Evolutionary conservation across 805 yeast species (phyloP).

Genomic region (Middelhovenomyces tepae): DNA sequence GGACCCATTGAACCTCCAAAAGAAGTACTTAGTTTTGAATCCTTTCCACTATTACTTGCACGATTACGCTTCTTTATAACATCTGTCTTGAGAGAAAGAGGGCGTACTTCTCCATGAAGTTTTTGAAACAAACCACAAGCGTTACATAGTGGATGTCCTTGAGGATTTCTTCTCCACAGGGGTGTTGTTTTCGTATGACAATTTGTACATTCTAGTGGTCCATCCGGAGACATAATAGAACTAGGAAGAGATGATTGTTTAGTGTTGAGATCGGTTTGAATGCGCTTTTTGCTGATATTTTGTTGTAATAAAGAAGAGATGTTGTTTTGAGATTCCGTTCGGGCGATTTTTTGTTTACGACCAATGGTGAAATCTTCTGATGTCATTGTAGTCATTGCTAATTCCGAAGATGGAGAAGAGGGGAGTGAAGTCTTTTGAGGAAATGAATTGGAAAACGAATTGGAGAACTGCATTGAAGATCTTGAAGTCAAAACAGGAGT

Average conservation of each 20-base stretch:
- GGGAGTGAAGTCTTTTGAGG: no score
- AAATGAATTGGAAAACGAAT: no score
- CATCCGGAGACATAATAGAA: constrained; percentile 1
- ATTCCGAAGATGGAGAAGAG: no score
- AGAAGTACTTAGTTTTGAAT: constrained; percentile 3
- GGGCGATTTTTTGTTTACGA: constrained; percentile 8
- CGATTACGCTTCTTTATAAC: constrained; percentile 91
- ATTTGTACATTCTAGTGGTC: constrained; percentile 53
- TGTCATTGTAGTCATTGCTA: no score
- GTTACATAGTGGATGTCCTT: constrained; percentile 90
- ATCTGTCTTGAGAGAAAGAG: constrained; percentile 86
- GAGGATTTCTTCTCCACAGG: constrained; percentile 88
- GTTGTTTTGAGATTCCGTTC: not conserved
- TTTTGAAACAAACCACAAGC: constrained; percentile 94
- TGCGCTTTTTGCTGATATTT: constrained; percentile 1
- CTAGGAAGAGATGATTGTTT: constrained; percentile 17
- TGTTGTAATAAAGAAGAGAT: not conserved
- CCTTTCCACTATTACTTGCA: constrained; percentile 26
- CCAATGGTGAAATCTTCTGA: no score
- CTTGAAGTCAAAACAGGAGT: no score
- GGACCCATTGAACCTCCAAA: no score
- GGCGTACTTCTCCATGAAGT: constrained; percentile 91
- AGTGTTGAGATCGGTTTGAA: constrained; percentile 11
- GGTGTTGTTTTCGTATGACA: constrained; percentile 93
- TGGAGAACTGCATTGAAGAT: no score